Evolutionary conservation across 164 flowering plant genomes (phyloP).

Genomic region (Magnolia changhungtana): DNA sequence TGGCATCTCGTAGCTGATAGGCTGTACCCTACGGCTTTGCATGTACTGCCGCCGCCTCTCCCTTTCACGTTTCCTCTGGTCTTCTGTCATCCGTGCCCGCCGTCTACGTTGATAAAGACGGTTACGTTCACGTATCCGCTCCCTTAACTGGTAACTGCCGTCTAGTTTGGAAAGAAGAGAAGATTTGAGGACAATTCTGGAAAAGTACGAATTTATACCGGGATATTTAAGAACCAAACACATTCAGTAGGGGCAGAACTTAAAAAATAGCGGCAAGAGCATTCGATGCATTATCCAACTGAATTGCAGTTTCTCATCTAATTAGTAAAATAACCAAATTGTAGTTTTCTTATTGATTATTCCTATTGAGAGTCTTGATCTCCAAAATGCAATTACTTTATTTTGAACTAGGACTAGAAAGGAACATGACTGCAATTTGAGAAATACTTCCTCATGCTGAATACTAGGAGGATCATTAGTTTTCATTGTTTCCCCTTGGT

Average conservation of each 20-base stretch:
- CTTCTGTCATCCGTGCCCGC: conserved; percentile 29
- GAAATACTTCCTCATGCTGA: too few species aligned
- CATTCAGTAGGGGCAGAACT: neutral
- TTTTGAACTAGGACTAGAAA: too few species aligned
- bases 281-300: too few species aligned
- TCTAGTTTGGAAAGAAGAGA: conserved; percentile 10
- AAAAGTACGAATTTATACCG: too few species aligned
- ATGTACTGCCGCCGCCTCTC: conserved; percentile 28
- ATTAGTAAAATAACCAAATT: too few species aligned
- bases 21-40: conserved; percentile 28
- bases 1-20: conserved; percentile 14
- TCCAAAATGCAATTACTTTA: too few species aligned
- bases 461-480: too few species aligned
- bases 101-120: conserved; percentile 27
- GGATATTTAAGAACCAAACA: neutral
- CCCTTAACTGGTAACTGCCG: conserved; percentile 15
- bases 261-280: neutral
- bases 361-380: too few species aligned
- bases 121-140: conserved; percentile 23
- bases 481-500: too few species aligned
- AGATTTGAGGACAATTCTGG: neutral
- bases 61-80: conserved; percentile 26
- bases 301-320: too few species aligned
- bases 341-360: too few species aligned
- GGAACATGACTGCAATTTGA: too few species aligned